Percentiles rank a stretch among this genome's conserved stretches.
phyloP scores from a whole-genome alignment of 2,329 filamentous ascomycete species.

The Diplocarpon mali region DNA sequence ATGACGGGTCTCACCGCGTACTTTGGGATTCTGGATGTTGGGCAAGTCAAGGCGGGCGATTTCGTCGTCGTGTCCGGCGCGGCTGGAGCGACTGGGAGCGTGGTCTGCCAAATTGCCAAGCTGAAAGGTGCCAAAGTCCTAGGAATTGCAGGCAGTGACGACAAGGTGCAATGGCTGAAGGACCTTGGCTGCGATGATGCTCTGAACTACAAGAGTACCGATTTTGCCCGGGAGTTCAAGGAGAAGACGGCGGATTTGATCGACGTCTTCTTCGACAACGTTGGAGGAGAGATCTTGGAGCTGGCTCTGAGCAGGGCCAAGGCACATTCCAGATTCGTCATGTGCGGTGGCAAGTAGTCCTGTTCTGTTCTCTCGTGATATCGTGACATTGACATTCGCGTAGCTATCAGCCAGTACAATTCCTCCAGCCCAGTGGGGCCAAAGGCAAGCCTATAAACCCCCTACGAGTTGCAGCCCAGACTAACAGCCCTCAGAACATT shows the following conservation, averaged over 20 bases:
- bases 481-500: conserved; percentile 33
- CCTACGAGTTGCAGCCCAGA: neutral
- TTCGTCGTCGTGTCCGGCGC: conserved; percentile 70
- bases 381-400: neutral
- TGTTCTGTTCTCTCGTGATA: neutral
- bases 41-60: conserved; percentile 55
- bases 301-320: conserved; percentile 53
- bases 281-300: conserved; percentile 61
- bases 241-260: conserved; percentile 48
- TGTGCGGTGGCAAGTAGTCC: conserved; percentile 44
- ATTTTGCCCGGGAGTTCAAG: conserved; percentile 49
- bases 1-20: conserved; percentile 66
- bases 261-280: conserved; percentile 66
- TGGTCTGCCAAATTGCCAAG: conserved; percentile 71
- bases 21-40: conserved; percentile 61
- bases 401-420: conserved; percentile 58
- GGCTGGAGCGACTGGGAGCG: conserved; percentile 65
- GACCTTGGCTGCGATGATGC: conserved; percentile 57
- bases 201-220: conserved; percentile 56
- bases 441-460: conserved; percentile 27
- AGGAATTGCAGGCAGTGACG: conserved; percentile 53
- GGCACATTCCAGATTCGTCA: conserved; percentile 51
- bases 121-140: conserved; percentile 51
- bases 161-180: conserved; percentile 57
- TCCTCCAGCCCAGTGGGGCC: conserved; percentile 42